Evolutionary conservation across 495 filamentous ascomycete genomes (phyloP), one percentile per base, ranked within the genome.

Genomic region (Choiromyces venosus): DNA sequence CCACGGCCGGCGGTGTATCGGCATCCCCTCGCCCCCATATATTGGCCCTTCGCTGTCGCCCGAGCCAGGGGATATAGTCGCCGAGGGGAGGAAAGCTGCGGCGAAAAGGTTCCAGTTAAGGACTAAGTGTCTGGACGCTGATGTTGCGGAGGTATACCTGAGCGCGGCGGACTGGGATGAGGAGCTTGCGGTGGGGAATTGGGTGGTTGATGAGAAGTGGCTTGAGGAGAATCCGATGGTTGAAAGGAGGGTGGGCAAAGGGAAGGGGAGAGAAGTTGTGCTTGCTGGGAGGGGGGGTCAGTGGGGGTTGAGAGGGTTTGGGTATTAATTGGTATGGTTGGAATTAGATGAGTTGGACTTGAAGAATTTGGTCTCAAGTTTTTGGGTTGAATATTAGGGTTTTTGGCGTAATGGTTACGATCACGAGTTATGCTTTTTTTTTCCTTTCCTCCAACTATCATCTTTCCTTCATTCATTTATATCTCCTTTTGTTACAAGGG

Each of bases 121-220:
- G 70, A 75, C 75, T 36, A 78, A 81, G 42, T 78, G 75, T 78
- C 29, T 67, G 38, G 74, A 74, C 65, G 71, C 73, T 72, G 88
- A 92, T 78, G 83, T 91, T 29, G 91, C 91, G 10, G 74, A 91
- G 16, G 79, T 92, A 37, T 94, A 94, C 77, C 82, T 93, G 37
- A 83, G 90, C 70, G 88, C 89, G 78, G 84, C 85, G 21, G 85
- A 86, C 21, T 92, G 91, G 82, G 85, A 92, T 65, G 83, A 92
- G 25, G 86, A 87, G 21, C 76, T 78, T 19, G 91, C 92, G 2
- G 85, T 89, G 0, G 83, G 86, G 39, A 83, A 85, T 7, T 93
- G 86, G 79, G 83, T 85, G 73, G 89, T 84, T 0, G 91, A 93
- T 75, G 91, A 91, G 79, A 82, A 81, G 64, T 93, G 92, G 92